Conservation (phyloP, 169 alveolate species). For the Theileria parva region DNA sequence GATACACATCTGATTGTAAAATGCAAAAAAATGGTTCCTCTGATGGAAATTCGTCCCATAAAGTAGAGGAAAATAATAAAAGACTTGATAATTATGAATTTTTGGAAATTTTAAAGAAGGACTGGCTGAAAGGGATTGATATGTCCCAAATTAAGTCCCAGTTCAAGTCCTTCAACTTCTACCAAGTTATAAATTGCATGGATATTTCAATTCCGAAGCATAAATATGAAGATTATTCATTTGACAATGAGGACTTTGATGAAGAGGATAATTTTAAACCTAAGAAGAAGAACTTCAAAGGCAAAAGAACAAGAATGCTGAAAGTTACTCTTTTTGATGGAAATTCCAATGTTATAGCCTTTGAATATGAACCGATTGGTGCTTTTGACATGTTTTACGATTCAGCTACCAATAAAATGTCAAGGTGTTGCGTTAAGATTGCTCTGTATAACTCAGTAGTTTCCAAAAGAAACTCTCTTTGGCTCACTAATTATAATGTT, state of each 20-base stretch:
- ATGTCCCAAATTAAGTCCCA: constrained; percentile 13
- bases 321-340: constrained; percentile 46
- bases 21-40: constrained; percentile 4
- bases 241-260: constrained; percentile 15
- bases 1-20: neutral
- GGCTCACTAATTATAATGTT: constrained; percentile 57
- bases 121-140: constrained; percentile 48
- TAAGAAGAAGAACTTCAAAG: neutral
- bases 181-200: constrained; percentile 36
- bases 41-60: neutral
- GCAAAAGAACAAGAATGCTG: constrained; percentile 36
- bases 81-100: neutral
- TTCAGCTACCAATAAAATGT: constrained; percentile 10
- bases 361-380: constrained; percentile 63
- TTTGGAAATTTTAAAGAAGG: constrained; percentile 12
- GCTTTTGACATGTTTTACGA: constrained; percentile 52
- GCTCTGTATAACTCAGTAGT: constrained; percentile 49
- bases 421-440: constrained; percentile 60
- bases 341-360: constrained; percentile 9
- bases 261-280: constrained; percentile 20
- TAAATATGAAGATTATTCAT: constrained; percentile 19
- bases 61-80: neutral
- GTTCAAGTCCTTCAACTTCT: constrained; percentile 11
- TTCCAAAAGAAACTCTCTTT: constrained; percentile 27
- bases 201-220: constrained; percentile 43